These are phyloP conservation scores for Gossypium australe DNA, from an alignment of 345 rosid species.

Conservation along the genomic window DNA sequence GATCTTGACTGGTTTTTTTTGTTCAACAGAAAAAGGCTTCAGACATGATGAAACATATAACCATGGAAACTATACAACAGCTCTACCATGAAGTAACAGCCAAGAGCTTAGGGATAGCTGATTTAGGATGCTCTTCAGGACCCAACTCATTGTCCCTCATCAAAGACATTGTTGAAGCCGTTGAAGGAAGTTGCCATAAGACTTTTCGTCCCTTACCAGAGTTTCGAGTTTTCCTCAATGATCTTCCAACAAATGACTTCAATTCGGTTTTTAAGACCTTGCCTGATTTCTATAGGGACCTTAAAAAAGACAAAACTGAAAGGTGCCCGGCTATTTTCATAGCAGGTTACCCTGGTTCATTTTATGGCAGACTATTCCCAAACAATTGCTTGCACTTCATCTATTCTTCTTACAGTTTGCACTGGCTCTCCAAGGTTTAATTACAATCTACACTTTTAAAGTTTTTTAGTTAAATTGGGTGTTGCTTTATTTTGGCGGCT, in stretches of 20 bases:
- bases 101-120: conserved; percentile 52
- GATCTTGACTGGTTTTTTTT: background rate
- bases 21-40: conserved; percentile 58
- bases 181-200: conserved; percentile 25
- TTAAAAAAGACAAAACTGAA: conserved; percentile 25
- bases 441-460: too few species aligned
- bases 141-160: conserved; percentile 60
- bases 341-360: conserved; percentile 70
- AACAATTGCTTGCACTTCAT: conserved; percentile 57
- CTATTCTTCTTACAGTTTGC: conserved; percentile 68
- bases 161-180: conserved; percentile 37
- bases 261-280: conserved; percentile 50
- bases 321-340: conserved; percentile 33
- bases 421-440: conserved; percentile 87
- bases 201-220: conserved; percentile 32
- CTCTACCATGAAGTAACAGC: conserved; percentile 35
- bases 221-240: conserved; percentile 43
- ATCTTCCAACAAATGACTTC: conserved; percentile 64
- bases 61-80: conserved; percentile 45
- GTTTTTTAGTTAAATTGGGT: too few species aligned
- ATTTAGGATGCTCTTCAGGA: conserved; percentile 87
- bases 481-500: too few species aligned
- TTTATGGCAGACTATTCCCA: conserved; percentile 82
- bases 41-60: conserved; percentile 58
- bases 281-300: conserved; percentile 42